phyloP scores from a whole-genome alignment of 2,329 filamentous ascomycete genomes.

The Chalaropsis thielavioides region DNA sequence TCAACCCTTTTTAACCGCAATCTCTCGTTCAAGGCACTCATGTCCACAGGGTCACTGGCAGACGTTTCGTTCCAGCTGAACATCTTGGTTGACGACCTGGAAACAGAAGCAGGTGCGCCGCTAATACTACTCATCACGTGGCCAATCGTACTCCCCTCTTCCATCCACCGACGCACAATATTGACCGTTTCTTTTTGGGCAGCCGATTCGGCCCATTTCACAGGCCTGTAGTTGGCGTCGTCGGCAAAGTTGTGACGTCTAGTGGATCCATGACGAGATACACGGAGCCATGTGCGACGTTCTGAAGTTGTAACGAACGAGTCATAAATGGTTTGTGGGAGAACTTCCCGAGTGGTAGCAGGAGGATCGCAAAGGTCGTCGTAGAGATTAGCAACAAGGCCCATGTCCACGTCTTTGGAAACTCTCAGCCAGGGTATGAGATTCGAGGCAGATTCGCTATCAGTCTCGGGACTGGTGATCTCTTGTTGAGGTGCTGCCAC shows the following conservation, averaged over 20 bases:
- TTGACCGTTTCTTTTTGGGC: constrained; percentile 40
- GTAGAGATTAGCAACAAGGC: constrained; percentile 11
- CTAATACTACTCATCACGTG: constrained; percentile 27
- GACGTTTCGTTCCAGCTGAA: constrained; percentile 19
- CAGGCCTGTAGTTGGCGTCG: constrained; percentile 44
- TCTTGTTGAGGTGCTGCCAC: neutral
- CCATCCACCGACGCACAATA: constrained; percentile 51
- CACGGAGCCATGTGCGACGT: constrained; percentile 50
- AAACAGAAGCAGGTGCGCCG: constrained; percentile 32
- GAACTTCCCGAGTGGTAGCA: constrained; percentile 21
- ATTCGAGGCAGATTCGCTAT: neutral
- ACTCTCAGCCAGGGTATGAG: neutral
- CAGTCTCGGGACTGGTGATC: neutral
- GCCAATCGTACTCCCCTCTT: constrained; percentile 32
- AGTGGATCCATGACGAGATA: constrained; percentile 45
- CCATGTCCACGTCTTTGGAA: constrained; percentile 15
- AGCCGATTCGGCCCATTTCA: constrained; percentile 43
- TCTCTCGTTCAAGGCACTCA: constrained; percentile 17
- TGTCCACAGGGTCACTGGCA: constrained; percentile 18
- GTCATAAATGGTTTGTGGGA: constrained; percentile 36
- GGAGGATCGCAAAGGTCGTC: constrained; percentile 25
- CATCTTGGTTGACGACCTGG: constrained; percentile 29
- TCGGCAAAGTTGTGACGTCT: constrained; percentile 42
- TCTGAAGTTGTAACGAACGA: constrained; percentile 41
- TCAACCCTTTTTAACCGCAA: constrained; percentile 20